These are phyloP conservation scores for Oryza glumipatula DNA, from an alignment of 176 grass and related monocot genomes.

Conservation along the genomic window DNA sequence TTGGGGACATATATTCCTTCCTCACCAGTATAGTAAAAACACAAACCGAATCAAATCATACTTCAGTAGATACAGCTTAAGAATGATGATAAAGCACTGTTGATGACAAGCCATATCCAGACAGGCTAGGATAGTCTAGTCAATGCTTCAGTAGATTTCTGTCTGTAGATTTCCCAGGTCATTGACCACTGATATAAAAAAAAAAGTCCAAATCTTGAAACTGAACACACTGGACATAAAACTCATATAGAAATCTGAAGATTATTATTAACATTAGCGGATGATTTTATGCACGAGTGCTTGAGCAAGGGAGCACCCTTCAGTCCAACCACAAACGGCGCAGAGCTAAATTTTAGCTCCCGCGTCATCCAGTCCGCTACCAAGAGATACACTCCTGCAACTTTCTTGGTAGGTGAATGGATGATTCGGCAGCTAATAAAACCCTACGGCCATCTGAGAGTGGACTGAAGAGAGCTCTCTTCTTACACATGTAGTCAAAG, in stretches of 20 bases:
- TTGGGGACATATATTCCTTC: neutral
- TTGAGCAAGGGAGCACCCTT: slow-evolving; percentile 83
- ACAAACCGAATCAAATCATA: neutral
- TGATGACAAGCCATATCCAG: neutral
- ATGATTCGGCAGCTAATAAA: slow-evolving; percentile 92
- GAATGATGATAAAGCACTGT: neutral
- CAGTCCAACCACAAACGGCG: slow-evolving; percentile 81
- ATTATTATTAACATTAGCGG: neutral
- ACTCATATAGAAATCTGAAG: neutral
- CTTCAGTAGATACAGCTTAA: neutral
- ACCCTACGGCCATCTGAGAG: slow-evolving; percentile 64
- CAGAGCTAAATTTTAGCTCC: slow-evolving; percentile 73
- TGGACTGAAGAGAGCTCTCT: slow-evolving; percentile 97
- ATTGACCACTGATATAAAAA: too few species aligned
- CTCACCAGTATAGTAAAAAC: neutral
- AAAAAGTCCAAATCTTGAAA: neutral
- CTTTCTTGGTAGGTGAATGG: slow-evolving; percentile 61
- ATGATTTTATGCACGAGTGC: slow-evolving; percentile 37
- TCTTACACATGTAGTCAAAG: slow-evolving; percentile 2
- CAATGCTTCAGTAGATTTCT: neutral
- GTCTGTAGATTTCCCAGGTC: neutral
- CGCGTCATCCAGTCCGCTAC: slow-evolving; percentile 79
- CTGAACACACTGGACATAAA: neutral
- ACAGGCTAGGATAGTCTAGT: neutral
- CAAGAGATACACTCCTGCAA: slow-evolving; percentile 38